Evolutionary conservation across 345 rosid genomes (phyloP), one percentile per base, ranked within the genome.

Genomic region (Gossypium longicalyx): DNA sequence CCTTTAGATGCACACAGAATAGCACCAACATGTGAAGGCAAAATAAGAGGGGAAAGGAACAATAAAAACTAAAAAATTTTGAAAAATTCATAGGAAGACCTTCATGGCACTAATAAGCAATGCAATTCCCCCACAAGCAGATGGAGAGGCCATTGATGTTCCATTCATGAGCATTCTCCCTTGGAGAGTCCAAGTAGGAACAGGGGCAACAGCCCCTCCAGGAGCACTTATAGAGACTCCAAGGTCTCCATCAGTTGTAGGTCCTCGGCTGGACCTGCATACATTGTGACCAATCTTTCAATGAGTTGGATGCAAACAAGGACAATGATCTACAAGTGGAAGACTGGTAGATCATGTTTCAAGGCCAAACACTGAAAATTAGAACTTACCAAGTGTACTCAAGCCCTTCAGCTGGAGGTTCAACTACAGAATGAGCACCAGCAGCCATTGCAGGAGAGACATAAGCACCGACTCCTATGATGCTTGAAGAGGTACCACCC

Each of bases 391-490:
- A 95, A 64, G 99, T 95, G 77, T 95, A 93, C 67, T 95, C 93
- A 8, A 95, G 93, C 75, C 99, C 99, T 74, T 95, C 97, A 27
- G 77, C 5, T 58, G 96, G 97, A 87, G 99, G 93, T 81, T 95
- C 93, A 77, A 93, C 97, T n/a, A 91, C 91, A 72, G 83, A 83
- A 84, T 93, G 99, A 70, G 97, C 87, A 79, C 90, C 94, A 70
- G 97, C 98, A 81, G 98, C 99, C 99, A 95, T 93, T 61, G 87
- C 93, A 78, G 99, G 99, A 79, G 99, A 95, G 60, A 95, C 92
- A 85, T 93, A 95, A 74, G 98, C 98, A 82, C 98, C 99, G 41
- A 95, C 89, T 72, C 97, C 99, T 75, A 95, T 93, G 78, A 95
- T 93, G 80, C 98, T 90, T 56, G 99, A 87, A 52, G 91, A 85